Evolutionary conservation across 306 rosid genomes (phyloP).

Genomic region (Vigna mungo): DNA sequence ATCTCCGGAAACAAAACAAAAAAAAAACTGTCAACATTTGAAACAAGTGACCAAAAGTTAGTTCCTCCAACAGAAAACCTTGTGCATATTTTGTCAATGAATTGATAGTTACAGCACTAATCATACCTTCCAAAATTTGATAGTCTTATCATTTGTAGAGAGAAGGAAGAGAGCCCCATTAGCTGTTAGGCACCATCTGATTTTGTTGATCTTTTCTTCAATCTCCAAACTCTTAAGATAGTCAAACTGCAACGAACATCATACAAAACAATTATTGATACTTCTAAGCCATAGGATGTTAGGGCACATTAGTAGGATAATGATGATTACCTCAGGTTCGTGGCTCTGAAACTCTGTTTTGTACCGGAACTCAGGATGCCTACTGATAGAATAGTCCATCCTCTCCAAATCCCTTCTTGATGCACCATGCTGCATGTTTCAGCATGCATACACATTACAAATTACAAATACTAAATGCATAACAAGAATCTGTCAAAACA

Average conservation of each 20-base stretch:
- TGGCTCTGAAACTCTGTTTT: conserved; percentile 99
- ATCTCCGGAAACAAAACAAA: conserved; percentile 9
- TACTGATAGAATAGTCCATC: conserved; percentile 74
- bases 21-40: conserved; percentile 17
- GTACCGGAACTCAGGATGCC: conserved; percentile 99
- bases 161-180: conserved; percentile 94
- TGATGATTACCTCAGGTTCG: conserved; percentile 81
- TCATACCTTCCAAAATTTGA: conserved; percentile 95
- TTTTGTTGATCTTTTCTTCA: conserved; percentile 99
- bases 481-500: conserved; percentile 22
- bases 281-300: conserved; percentile 30
- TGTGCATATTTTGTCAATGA: conserved; percentile 24
- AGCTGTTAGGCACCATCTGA: conserved; percentile 98
- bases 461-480: conserved; percentile 30
- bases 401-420: conserved; percentile 88
- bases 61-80: conserved; percentile 32
- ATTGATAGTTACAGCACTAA: conserved; percentile 8
- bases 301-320: conserved; percentile 1
- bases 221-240: conserved; percentile 99
- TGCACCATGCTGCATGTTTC: conserved; percentile 75
- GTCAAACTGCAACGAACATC: conserved; percentile 77
- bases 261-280: conserved; percentile 28
- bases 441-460: conserved; percentile 43
- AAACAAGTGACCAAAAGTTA: conserved; percentile 35
- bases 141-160: conserved; percentile 96